Conservation (phyloP, 2,329 filamentous ascomycete genomes). For the Ceratocystis huliohia region DNA sequence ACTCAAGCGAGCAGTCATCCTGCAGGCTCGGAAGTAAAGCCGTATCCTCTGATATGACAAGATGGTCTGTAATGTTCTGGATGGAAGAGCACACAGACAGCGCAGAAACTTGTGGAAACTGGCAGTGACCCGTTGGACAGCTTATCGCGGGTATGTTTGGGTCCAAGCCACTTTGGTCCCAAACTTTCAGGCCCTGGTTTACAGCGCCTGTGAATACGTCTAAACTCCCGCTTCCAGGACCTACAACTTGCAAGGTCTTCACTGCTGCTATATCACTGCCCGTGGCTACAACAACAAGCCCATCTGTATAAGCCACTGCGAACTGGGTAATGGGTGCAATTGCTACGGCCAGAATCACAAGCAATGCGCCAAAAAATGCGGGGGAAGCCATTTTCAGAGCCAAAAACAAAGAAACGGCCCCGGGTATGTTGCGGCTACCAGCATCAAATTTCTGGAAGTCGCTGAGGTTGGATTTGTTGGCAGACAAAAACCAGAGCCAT, state of each 20-base stretch:
- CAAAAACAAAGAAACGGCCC: constrained; percentile 23
- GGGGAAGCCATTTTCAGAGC: constrained; percentile 23
- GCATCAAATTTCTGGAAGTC: constrained; percentile 27
- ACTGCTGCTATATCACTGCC: not conserved
- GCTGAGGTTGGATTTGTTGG: constrained; percentile 22
- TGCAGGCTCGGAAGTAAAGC: constrained; percentile 22
- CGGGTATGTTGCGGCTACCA: constrained; percentile 24
- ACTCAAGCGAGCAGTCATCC: constrained; percentile 13
- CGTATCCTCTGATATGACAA: not conserved
- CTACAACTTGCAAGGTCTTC: constrained; percentile 2
- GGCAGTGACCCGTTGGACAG: constrained; percentile 22
- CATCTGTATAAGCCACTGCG: constrained; percentile 15
- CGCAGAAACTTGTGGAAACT: constrained; percentile 22
- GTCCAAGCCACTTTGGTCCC: constrained; percentile 4
- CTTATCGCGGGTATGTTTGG: constrained; percentile 1
- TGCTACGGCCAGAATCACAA: constrained; percentile 23
- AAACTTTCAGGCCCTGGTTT: not conserved
- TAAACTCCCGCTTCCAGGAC: not conserved
- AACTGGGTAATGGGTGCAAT: constrained; percentile 21
- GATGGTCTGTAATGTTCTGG: constrained; percentile 24
- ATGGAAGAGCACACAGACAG: constrained; percentile 24
- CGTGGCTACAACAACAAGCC: not conserved
- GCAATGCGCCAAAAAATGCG: constrained; percentile 24
- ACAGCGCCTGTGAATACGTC: not conserved
- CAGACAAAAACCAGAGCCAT: constrained; percentile 27